These are phyloP conservation scores for Pseudocercospora macadamiae DNA, from an alignment of 2,329 filamentous ascomycete species.

Conservation along the genomic window DNA sequence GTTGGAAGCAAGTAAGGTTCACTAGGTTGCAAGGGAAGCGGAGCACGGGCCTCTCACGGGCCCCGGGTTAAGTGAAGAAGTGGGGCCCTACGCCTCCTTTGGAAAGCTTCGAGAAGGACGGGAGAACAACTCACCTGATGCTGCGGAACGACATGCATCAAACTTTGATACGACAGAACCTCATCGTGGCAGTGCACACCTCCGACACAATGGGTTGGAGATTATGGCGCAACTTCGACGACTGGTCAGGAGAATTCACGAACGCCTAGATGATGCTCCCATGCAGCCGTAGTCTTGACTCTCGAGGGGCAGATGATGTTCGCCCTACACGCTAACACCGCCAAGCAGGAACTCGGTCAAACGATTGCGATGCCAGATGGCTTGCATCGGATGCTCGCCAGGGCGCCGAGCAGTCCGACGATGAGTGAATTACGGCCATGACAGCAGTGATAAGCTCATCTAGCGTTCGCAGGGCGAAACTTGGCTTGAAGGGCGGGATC, in stretches of 20 bases:
- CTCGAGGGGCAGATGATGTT: neutral
- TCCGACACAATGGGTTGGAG: neutral
- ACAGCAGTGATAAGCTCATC: neutral
- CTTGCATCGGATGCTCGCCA: neutral
- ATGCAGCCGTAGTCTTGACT: neutral
- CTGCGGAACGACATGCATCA: neutral
- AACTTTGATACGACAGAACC: neutral
- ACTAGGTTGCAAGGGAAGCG: no score
- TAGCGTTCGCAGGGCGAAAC: neutral
- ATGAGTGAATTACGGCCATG: neutral
- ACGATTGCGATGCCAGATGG: neutral
- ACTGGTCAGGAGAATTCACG: neutral
- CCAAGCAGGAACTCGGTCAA: neutral
- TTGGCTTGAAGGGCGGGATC: neutral
- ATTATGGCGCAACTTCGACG: neutral
- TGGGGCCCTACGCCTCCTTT: neutral
- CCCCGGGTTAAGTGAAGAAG: neutral
- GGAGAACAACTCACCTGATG: neutral
- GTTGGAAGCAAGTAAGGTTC: neutral
- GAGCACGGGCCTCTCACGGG: no score
- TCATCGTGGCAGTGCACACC: neutral
- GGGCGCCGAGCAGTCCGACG: neutral
- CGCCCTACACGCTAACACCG: neutral
- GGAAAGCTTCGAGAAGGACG: neutral
- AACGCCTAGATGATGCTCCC: neutral